phyloP scores from a whole-genome alignment of 495 filamentous ascomycete species.

The Neurospora sp. region DNA sequence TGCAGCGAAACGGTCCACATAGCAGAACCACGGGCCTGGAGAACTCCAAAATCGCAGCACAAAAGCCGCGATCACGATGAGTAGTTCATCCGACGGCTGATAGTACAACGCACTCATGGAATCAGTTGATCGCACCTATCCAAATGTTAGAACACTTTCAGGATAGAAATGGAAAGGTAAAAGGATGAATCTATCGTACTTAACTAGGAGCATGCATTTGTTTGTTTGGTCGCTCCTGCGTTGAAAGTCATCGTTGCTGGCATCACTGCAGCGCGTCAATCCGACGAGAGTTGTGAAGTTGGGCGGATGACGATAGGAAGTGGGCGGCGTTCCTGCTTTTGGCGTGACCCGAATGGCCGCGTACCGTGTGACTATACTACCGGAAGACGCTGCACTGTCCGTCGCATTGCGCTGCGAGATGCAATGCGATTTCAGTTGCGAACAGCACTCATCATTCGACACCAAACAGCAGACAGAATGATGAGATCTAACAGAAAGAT shows the following conservation, averaged over 20 bases:
- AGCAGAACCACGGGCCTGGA: constrained; percentile 8
- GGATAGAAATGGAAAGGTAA: background rate
- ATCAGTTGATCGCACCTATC: background rate
- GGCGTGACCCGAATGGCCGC: background rate
- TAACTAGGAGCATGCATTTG: background rate
- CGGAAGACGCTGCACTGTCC: background rate
- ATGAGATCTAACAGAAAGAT: background rate
- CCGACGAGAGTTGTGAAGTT: background rate
- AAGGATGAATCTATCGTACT: background rate
- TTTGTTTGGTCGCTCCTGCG: background rate
- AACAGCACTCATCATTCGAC: background rate
- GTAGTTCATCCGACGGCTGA: background rate
- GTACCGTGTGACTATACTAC: background rate
- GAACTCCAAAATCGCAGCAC: constrained; percentile 3
- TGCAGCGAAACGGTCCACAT: constrained; percentile 11
- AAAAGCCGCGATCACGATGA: constrained; percentile 3
- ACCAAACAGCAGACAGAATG: background rate
- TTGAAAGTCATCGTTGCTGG: background rate
- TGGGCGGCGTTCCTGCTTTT: background rate
- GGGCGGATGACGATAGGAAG: background rate
- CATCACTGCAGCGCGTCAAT: background rate
- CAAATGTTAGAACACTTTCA: background rate
- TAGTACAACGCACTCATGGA: background rate
- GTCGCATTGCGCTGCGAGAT: background rate
- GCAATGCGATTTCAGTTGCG: background rate